Evolutionary conservation across 192 early-diverging fungal genomes (phyloP).

Genomic region (Gonapodya prolifera): DNA sequence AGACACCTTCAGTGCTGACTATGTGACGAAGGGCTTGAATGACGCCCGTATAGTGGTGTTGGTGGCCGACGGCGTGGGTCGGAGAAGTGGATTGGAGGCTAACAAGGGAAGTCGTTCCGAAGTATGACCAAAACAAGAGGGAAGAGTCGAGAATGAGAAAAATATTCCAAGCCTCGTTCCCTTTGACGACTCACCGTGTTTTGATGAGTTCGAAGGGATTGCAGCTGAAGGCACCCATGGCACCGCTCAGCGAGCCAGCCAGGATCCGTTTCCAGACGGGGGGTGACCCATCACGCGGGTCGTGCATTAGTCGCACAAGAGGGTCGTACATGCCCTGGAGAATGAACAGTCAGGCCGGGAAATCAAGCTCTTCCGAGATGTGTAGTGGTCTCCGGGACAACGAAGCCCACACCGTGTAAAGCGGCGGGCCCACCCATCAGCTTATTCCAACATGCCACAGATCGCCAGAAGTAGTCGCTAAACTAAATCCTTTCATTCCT

Average conservation of each 20-base stretch:
- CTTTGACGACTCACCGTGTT: slow-evolving; percentile 23
- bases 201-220: slow-evolving; percentile 70
- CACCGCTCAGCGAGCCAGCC: slow-evolving; percentile 56
- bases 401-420: too few relatives aligned
- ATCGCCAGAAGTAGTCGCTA: too few relatives aligned
- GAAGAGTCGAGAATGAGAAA: background rate
- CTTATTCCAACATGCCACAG: too few relatives aligned
- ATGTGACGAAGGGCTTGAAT: slow-evolving; percentile 41
- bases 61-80: background rate
- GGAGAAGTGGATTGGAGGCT: background rate
- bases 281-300: slow-evolving; percentile 24
- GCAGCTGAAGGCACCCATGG: slow-evolving; percentile 58
- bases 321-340: slow-evolving; percentile 56
- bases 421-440: too few relatives aligned
- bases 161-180: background rate
- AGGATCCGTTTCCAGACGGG: slow-evolving; percentile 67
- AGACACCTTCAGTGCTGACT: slow-evolving; percentile 32
- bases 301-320: slow-evolving; percentile 47
- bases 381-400: too few relatives aligned
- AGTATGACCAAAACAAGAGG: background rate
- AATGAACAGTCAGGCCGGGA: background rate
- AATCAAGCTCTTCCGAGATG: too few relatives aligned
- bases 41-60: slow-evolving; percentile 35
- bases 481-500: too few relatives aligned
- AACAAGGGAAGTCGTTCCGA: background rate